Conservation (phyloP, 2,329 filamentous ascomycete genomes). For the Aspergillus pseudoviridinutans region DNA sequence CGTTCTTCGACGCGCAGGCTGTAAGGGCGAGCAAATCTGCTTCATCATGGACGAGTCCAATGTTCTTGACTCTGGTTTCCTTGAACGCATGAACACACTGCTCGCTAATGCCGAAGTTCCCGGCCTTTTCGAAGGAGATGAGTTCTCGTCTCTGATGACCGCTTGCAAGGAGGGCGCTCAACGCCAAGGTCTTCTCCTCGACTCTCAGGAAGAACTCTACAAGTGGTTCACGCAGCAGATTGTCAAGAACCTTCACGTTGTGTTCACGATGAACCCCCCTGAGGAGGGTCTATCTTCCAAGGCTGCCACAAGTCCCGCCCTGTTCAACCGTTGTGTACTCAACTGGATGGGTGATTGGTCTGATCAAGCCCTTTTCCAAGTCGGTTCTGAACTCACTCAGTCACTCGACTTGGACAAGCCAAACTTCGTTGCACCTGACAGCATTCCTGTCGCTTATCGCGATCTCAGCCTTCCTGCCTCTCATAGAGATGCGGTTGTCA, state of each 20-base stretch:
- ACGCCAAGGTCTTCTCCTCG: conserved; percentile 86
- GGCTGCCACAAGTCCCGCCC: conserved; percentile 90
- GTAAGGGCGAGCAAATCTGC: conserved; percentile 98
- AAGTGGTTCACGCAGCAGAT: conserved; percentile 99
- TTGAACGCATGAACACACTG: conserved; percentile 98
- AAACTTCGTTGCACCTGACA: conserved; percentile 82
- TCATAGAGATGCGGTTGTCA: conserved; percentile 88
- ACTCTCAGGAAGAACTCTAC: conserved; percentile 99
- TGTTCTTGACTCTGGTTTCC: conserved; percentile 94
- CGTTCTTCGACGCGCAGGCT: conserved; percentile 87
- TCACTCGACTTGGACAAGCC: conserved; percentile 91
- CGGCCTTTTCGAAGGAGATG: conserved; percentile 97
- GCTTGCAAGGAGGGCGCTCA: conserved; percentile 98
- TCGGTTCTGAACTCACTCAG: conserved; percentile 89
- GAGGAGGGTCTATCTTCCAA: conserved; percentile 93
- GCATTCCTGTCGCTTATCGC: conserved; percentile 87
- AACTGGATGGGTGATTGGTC: conserved; percentile 99
- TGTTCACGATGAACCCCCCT: conserved; percentile 99
- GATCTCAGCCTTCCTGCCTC: conserved; percentile 78
- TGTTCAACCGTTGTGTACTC: conserved; percentile 99
- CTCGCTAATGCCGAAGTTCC: conserved; percentile 99
- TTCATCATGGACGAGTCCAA: conserved; percentile 99
- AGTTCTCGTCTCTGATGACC: conserved; percentile 97
- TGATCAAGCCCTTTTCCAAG: conserved; percentile 97
- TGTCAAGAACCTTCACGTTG: conserved; percentile 96